phyloP scores from a whole-genome alignment of 2,329 filamentous ascomycete genomes.

The Ophiosphaerella narmari region DNA sequence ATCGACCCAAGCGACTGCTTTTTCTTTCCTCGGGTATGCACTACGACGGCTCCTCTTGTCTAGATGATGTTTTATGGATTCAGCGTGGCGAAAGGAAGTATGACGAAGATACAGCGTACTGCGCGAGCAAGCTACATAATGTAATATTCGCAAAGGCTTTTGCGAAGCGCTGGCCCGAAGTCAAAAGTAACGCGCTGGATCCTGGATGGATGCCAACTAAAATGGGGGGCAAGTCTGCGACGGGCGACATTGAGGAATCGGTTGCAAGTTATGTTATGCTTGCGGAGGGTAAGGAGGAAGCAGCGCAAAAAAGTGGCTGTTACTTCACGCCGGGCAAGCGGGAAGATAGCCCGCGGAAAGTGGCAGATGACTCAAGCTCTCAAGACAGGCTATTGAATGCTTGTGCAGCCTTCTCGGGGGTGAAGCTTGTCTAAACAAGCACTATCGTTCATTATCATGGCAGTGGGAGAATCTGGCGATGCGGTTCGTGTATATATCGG shows the following conservation, averaged over 20 bases:
- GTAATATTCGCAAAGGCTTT: conserved; percentile 61
- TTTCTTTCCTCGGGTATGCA: conserved; percentile 61
- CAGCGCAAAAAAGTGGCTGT: conserved; percentile 40
- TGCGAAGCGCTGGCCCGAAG: conserved; percentile 51
- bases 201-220: conserved; percentile 62
- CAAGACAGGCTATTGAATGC: conserved; percentile 54
- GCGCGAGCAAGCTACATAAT: conserved; percentile 62
- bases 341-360: conserved; percentile 32
- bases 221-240: conserved; percentile 56
- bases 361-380: conserved; percentile 41
- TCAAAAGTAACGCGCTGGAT: conserved; percentile 55
- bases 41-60: conserved; percentile 50
- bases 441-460: no score
- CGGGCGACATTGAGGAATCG: conserved; percentile 54
- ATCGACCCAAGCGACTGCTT: conserved; percentile 55
- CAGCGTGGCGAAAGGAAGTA: conserved; percentile 42
- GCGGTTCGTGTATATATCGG: conserved; percentile 14
- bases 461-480: neutral
- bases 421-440: conserved; percentile 31
- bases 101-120: conserved; percentile 51
- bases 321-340: conserved; percentile 46
- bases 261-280: conserved; percentile 56
- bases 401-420: conserved; percentile 42
- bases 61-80: conserved; percentile 50
- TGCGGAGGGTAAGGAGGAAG: conserved; percentile 47